Conservation (phyloP, 129 eudicot genomes). For the Artemisia tridentata region DNA sequence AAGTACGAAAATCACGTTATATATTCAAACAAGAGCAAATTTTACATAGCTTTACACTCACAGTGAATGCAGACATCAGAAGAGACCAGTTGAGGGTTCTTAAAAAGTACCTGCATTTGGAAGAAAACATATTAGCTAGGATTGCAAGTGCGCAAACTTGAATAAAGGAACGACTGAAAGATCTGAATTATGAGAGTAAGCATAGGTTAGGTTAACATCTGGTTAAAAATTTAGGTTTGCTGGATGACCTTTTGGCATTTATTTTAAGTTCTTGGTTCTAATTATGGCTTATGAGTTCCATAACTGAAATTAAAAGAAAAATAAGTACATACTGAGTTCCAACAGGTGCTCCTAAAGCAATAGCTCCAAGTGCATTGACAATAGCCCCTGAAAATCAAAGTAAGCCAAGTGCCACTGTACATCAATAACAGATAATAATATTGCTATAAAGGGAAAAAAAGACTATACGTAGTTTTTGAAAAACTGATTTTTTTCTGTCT, state of each 20-base stretch:
- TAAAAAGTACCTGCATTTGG: slow-evolving; percentile 44
- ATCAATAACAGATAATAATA: slow-evolving; percentile 18
- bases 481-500: background rate
- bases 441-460: background rate
- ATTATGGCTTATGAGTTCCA: background rate
- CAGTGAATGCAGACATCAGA: slow-evolving; percentile 85
- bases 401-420: background rate
- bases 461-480: background rate
- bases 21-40: slow-evolving; percentile 2
- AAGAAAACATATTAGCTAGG: slow-evolving; percentile 8
- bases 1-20: background rate
- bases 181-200: background rate
- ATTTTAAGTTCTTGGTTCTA: background rate
- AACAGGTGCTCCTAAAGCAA: slow-evolving; percentile 89
- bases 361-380: slow-evolving; percentile 86
- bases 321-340: slow-evolving; percentile 56
- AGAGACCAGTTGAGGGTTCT: slow-evolving; percentile 85
- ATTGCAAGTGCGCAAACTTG: background rate
- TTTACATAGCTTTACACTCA: slow-evolving; percentile 36
- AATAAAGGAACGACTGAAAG: background rate
- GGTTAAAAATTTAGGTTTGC: background rate
- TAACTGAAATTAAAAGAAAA: no score
- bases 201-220: background rate
- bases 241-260: background rate
- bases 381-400: slow-evolving; percentile 64